A percentile compares a stretch with the other conserved stretches of the same genome.
Conservation (phyloP, 148 eudicot genomes). For the Vaccinium vitisidaea region DNA sequence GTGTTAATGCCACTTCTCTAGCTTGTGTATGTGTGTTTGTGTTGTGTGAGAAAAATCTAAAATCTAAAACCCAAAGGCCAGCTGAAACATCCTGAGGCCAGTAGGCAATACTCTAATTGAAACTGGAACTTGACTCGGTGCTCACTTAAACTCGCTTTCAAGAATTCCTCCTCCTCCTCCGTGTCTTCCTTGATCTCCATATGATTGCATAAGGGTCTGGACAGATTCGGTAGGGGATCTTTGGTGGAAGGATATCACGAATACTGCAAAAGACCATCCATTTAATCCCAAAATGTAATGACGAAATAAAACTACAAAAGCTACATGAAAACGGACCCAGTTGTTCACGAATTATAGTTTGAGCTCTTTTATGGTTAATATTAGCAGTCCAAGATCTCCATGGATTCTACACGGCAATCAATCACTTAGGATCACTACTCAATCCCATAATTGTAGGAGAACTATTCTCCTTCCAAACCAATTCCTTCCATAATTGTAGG, state of each 20-base stretch:
- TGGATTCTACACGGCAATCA: too few relatives aligned
- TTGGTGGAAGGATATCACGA: slow-evolving; percentile 47
- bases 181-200: slow-evolving; percentile 74
- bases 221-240: slow-evolving; percentile 68
- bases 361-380: background rate
- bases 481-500: too few relatives aligned
- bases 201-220: slow-evolving; percentile 69
- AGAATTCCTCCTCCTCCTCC: slow-evolving; percentile 26
- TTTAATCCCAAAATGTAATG: background rate
- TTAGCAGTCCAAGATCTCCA: too few relatives aligned
- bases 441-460: too few relatives aligned
- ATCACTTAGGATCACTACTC: too few relatives aligned
- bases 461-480: too few relatives aligned
- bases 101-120: background rate
- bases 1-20: background rate
- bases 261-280: slow-evolving; percentile 38
- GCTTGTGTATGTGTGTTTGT: background rate
- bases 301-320: background rate
- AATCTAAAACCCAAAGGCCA: background rate
- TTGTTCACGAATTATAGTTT: background rate
- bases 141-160: background rate
- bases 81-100: background rate
- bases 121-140: background rate
- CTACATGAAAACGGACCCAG: background rate
- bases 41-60: background rate